Base-by-base conservation (phyloP, 2,329 filamentous ascomycete species). In the Sporothrix schenckii region DNA sequence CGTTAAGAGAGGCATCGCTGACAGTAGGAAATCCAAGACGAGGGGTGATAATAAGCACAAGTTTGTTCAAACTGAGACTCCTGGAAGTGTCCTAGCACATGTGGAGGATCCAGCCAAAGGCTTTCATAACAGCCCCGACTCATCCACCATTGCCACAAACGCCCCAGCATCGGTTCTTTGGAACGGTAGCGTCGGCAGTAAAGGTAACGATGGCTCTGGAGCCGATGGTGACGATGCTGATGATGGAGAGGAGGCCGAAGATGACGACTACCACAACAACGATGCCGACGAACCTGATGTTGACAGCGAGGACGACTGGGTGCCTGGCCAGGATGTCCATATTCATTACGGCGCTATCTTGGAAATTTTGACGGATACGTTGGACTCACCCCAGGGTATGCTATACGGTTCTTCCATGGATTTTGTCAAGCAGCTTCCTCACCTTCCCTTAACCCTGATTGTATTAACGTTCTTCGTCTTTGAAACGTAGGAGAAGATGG, bases 291-390 rank as follows among this genome's bases (percentile, higher is more conserved):
- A 87, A 1, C 86, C 85, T 47, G 86, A 86, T 41, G 81, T 84
- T 19, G 89, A 88, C 72, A 89, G 87, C 58, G 94, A 97, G 75
- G 94, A 94, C 72, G 95, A 98, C 77, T 99, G 94, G 93, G 90
- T 98, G 60, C 96, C 96, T 0, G 95, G 96, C 0, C 95, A 99
- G 80, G 95, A 99, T 79, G 93, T 97, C 9, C 91, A 96, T 71
- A 92, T 99, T 72, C 94, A 98, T 79, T 92, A 97, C 80, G 89
- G 92, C 72, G 92, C 91, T 74, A 97, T 99, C 49, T 82, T 99
- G 63, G 92, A 96, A 75, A 99, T 98, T 69, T 81, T 99, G 54
- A 93, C 97, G 2, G 89, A 90, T 14, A 97, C 95, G 73, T 85
- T 99, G 58, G 92, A 97, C 76, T 92, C 92, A 21, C 91, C 92